These are phyloP conservation scores for Keithomyces neogunnii DNA, from an alignment of 2,329 filamentous ascomycete species.

Conservation along the genomic window DNA sequence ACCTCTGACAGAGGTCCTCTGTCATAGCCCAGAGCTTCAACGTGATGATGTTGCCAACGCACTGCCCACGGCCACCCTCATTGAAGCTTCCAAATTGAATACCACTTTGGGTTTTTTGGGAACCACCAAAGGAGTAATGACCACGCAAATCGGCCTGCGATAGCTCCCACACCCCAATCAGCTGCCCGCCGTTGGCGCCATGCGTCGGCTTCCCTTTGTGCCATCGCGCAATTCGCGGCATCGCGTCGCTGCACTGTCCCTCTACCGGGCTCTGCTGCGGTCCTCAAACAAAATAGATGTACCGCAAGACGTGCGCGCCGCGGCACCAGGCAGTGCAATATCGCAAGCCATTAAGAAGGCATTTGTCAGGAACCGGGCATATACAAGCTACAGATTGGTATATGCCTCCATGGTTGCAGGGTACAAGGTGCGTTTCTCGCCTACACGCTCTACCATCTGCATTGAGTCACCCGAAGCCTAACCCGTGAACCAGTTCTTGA, in stretches of 20 bases:
- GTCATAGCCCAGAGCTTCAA: too few species aligned
- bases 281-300: conserved; percentile 46
- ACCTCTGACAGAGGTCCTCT: too few species aligned
- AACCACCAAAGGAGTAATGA: neutral
- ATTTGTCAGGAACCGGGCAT: conserved; percentile 51
- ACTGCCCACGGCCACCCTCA: too few species aligned
- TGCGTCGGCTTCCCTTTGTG: conserved; percentile 28
- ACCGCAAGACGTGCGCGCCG: conserved; percentile 28
- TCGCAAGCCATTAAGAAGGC: conserved; percentile 49
- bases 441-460: neutral
- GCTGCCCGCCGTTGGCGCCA: conserved; percentile 2
- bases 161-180: neutral
- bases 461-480: neutral
- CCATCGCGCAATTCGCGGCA: conserved; percentile 44
- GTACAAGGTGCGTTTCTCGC: conserved; percentile 46
- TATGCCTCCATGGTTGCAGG: conserved; percentile 56
- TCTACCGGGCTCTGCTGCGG: conserved; percentile 62
- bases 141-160: neutral
- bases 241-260: conserved; percentile 52
- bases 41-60: too few species aligned
- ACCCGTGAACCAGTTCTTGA: conserved; percentile 24
- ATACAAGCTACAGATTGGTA: conserved; percentile 52
- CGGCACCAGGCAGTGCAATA: conserved; percentile 11
- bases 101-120: too few species aligned
- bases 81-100: too few species aligned